phyloP scores from a whole-genome alignment of 495 filamentous ascomycete genomes.

The Penicillium egyptiacum region DNA sequence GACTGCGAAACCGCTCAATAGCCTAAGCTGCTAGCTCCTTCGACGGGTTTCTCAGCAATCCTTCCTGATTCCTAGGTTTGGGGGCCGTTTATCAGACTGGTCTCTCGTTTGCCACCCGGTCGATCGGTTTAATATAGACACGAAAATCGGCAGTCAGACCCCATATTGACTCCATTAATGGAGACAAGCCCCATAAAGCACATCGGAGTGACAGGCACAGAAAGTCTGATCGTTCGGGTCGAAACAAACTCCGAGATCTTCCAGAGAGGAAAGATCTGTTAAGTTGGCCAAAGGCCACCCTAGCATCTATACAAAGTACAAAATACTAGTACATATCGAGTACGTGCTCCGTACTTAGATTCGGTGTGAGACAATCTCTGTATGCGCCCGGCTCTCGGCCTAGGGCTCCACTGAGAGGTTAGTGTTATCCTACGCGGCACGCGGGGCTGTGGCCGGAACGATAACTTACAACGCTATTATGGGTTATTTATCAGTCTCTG shows the following conservation, averaged over 20 bases:
- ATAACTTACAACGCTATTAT: not conserved
- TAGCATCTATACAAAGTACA: not conserved
- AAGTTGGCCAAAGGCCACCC: not conserved
- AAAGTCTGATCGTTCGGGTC: not conserved
- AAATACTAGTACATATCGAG: not conserved
- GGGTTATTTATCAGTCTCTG: slow-evolving; percentile 1
- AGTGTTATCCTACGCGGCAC: not conserved
- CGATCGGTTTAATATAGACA: not conserved
- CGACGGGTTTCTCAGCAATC: not conserved
- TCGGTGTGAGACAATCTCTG: not conserved
- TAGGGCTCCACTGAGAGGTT: not conserved
- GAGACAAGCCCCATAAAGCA: not conserved
- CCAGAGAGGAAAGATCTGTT: not conserved
- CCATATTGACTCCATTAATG: not conserved
- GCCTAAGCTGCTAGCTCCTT: not conserved
- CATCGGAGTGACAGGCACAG: not conserved
- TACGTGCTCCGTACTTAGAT: not conserved
- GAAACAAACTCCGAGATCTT: not conserved
- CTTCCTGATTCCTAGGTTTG: not conserved
- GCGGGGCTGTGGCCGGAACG: slow-evolving; percentile 1
- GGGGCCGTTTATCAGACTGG: not conserved
- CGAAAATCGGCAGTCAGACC: not conserved
- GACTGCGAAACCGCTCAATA: not conserved
- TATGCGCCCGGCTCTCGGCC: slow-evolving; percentile 1
- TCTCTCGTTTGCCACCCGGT: not conserved